Evolutionary conservation across 78 protist species (phyloP), one percentile per base, ranked within the genome.

Genomic region (Dictyostelium capitatum): DNA sequence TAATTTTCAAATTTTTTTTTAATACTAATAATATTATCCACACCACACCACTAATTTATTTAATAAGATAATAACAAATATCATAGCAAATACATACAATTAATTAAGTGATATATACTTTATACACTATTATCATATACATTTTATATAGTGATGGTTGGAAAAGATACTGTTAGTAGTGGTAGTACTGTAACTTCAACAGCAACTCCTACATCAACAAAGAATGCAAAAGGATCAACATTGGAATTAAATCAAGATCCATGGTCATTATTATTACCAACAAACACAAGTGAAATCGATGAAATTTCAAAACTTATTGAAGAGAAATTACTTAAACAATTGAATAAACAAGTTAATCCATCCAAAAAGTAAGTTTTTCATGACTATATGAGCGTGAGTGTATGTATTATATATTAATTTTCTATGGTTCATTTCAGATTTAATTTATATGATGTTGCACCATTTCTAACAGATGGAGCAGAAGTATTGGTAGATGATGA

Each of bases 401-500:
- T 37, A 37, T 37, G 43, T 37, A 37, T 37, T 37, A 37, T 37
- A 37, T 37, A 37, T 2, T 37, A 37, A 37, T 2, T 37, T 2
- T 2, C 43, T 3, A 2, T 1, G 2, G 2, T 37, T 37, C 2
- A 1, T 25, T 37, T 17, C 48, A 90, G 95, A 50, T 90, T 90
- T 65, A 90, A 81, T 73, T 69, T 90, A 57, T 41, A 32, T 41
- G 95, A 90, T 81, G 90, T 90, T 10, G 80, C 95, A 51, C 91
- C 96, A 87, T 56, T 83, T 43, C 23, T 74, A 11, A 54, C 59
- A 20, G 80, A 92, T 74, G 96, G 90, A 14, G 75, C 80, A 7
- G 90, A 92, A 65, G 85, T 72, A 43, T 79, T 92, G 48, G 79
- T 92, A 5, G 95, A 89, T 28, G 98, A 96, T 78, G 89, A 82